phyloP scores from a whole-genome alignment of 352 stramenopile genomes.

The Blastocystis sp. region DNA sequence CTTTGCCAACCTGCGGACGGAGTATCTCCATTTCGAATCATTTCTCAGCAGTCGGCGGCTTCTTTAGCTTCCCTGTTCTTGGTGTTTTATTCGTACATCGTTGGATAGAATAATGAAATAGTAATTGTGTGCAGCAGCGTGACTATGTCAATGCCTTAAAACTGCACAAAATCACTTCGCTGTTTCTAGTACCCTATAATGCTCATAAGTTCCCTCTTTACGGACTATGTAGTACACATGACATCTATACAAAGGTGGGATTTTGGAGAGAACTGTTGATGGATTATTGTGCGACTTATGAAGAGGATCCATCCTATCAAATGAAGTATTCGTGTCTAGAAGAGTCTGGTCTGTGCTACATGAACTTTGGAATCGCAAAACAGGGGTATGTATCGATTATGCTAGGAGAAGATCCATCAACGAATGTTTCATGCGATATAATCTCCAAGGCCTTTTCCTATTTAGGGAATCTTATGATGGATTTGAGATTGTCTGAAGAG shows the following conservation, averaged over 20 bases:
- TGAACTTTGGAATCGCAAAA: not conserved
- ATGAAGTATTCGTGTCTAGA: not conserved
- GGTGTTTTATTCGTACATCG: not conserved
- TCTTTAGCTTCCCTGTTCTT: not conserved
- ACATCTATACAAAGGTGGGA: slow-evolving; percentile 38
- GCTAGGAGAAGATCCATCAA: not conserved
- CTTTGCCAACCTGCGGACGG: not conserved
- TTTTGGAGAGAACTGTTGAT: slow-evolving; percentile 45
- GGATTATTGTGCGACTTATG: not conserved
- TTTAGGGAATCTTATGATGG: not conserved
- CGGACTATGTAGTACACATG: not conserved
- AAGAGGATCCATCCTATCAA: not conserved
- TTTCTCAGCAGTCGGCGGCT: not conserved
- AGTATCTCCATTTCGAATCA: not conserved
- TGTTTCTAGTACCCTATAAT: not conserved
- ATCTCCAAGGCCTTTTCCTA: not conserved
- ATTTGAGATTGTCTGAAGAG: not conserved
- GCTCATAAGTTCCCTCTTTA: not conserved
- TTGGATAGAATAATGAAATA: not conserved
- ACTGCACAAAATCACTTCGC: not conserved
- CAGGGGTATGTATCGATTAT: not conserved
- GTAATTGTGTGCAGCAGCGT: slow-evolving; percentile 2
- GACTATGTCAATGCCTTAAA: slow-evolving; percentile 2
- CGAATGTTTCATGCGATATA: not conserved
- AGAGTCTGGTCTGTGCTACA: not conserved